These are phyloP conservation scores for Helicostylum pulchrum DNA, from an alignment of 192 early-diverging fungal genomes.

Conservation along the genomic window DNA sequence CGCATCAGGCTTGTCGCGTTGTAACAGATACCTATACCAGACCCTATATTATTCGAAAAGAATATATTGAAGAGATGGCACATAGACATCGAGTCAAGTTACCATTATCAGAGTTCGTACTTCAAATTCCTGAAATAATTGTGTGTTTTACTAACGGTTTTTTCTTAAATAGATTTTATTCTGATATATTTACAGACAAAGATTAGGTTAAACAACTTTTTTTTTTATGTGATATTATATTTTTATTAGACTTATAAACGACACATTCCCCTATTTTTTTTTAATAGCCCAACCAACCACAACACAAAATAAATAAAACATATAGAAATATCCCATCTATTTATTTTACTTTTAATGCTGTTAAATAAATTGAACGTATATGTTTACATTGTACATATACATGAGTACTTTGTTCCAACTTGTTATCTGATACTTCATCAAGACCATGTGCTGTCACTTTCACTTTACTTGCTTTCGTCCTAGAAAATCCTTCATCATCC, in stretches of 20 bases:
- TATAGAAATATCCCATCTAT: too few relatives aligned
- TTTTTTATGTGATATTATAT: neutral
- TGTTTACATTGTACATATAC: neutral
- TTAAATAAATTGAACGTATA: neutral
- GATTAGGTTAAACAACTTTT: neutral
- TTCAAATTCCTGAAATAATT: neutral
- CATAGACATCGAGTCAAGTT: slow-evolving; percentile 34
- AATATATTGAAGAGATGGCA: slow-evolving; percentile 46
- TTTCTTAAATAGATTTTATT: slow-evolving; percentile 15
- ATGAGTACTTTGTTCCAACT: neutral
- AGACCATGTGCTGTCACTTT: too few relatives aligned
- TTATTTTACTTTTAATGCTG: neutral
- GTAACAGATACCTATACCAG: slow-evolving; percentile 51
- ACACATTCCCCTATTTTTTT: neutral
- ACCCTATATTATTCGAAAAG: slow-evolving; percentile 53
- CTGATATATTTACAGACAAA: slow-evolving; percentile 20
- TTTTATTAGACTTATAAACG: neutral
- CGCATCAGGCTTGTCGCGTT: slow-evolving; percentile 51
- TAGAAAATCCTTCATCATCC: neutral
- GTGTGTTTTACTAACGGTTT: neutral
- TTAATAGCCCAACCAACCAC: too few relatives aligned
- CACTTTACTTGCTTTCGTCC: neutral
- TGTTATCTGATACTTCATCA: too few relatives aligned
- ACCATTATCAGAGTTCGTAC: slow-evolving; percentile 43
- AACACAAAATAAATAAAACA: too few relatives aligned